Evolutionary conservation across 257 asterid genomes (phyloP).

Genomic region (Nicotiana benthamiana): DNA sequence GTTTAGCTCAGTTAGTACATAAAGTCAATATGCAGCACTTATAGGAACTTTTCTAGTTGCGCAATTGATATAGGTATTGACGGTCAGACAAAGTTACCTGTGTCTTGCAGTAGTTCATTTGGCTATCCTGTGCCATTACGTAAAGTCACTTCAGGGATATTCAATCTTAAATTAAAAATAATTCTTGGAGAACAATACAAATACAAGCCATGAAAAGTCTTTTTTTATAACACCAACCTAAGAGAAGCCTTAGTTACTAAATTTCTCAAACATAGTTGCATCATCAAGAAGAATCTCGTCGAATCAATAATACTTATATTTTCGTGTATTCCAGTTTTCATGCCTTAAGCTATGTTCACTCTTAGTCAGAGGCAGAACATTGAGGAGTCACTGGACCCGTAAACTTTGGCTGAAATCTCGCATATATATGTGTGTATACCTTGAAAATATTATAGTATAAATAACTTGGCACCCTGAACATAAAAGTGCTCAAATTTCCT

Average conservation of each 20-base stretch:
- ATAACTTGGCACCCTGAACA: no score
- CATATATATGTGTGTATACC: no score
- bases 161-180: not conserved
- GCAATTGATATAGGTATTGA: no score
- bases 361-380: not conserved
- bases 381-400: no score
- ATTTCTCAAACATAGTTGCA: not conserved
- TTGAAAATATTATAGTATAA: no score
- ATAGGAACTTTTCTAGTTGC: not conserved
- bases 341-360: not conserved
- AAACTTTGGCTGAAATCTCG: no score
- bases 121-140: no score
- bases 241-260: not conserved
- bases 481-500: no score
- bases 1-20: no score
- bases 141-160: not conserved
- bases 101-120: no score
- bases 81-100: not conserved
- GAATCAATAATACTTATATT: no score
- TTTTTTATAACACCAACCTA: not conserved
- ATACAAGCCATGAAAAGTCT: not conserved
- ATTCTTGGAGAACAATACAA: not conserved
- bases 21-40: no score
- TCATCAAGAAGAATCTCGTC: not conserved
- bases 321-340: not conserved